Conservation (phyloP, 2,329 filamentous ascomycete genomes). For the Golovinomyces cichoracearum region DNA sequence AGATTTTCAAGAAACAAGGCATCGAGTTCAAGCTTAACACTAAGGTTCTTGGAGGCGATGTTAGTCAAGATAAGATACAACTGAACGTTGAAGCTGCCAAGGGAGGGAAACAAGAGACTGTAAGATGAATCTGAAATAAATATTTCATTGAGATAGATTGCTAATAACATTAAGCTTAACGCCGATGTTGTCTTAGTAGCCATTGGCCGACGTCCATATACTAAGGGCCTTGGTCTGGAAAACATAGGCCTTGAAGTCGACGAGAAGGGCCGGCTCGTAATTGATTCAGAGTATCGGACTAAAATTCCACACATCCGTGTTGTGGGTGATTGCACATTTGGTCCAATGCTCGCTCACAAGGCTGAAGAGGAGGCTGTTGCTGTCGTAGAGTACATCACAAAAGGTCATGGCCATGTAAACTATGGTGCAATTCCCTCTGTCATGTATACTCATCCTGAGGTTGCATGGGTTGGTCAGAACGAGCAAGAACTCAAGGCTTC, state of each 20-base stretch:
- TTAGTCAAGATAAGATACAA: slow-evolving; percentile 49
- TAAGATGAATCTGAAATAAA: slow-evolving; percentile 20
- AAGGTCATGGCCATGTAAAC: slow-evolving; percentile 96
- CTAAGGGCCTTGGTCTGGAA: slow-evolving; percentile 68
- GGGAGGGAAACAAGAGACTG: slow-evolving; percentile 80
- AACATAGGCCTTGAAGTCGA: slow-evolving; percentile 81
- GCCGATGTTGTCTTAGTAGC: slow-evolving; percentile 89
- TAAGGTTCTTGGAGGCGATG: slow-evolving; percentile 74
- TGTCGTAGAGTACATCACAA: slow-evolving; percentile 88
- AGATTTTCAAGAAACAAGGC: slow-evolving; percentile 84
- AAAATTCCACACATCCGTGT: slow-evolving; percentile 93
- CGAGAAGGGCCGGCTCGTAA: slow-evolving; percentile 79
- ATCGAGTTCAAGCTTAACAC: slow-evolving; percentile 96
- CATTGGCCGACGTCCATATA: slow-evolving; percentile 90
- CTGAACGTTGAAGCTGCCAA: slow-evolving; percentile 77
- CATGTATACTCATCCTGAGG: slow-evolving; percentile 98
- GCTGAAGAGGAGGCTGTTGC: slow-evolving; percentile 95
- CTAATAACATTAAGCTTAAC: slow-evolving; percentile 36
- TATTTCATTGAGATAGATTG: not conserved
- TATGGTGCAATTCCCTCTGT: slow-evolving; percentile 92
- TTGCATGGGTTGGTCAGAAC: slow-evolving; percentile 94
- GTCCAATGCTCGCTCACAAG: slow-evolving; percentile 98
- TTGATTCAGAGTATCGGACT: slow-evolving; percentile 96
- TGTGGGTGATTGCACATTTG: slow-evolving; percentile 87
- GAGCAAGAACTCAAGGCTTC: slow-evolving; percentile 84